A percentile compares a stretch with the other conserved stretches of the same genome.
phyloP scores from a whole-genome alignment of 2,329 filamentous ascomycete species.

The Fusarium sp. region DNA sequence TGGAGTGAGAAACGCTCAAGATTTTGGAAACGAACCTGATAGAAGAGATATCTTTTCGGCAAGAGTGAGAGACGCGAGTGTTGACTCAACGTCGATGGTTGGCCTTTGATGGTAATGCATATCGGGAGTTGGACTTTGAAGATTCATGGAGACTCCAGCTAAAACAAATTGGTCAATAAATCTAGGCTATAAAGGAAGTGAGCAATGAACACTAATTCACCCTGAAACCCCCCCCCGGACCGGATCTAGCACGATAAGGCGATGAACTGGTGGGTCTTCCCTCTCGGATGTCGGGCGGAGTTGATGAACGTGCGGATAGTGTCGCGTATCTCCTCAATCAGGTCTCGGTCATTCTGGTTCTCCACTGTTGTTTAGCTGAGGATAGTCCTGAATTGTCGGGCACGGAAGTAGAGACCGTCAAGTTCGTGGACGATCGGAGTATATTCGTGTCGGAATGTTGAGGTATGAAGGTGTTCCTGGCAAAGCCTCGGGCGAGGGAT shows the following conservation, averaged over 20 bases:
- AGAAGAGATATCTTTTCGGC: slow-evolving; percentile 24
- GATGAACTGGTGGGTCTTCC: neutral
- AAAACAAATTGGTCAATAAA: too few species aligned
- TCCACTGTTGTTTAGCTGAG: too few species aligned
- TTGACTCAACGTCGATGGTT: slow-evolving; percentile 15
- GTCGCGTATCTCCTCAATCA: too few species aligned
- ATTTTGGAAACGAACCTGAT: neutral
- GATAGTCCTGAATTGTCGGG: too few species aligned
- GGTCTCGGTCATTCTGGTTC: too few species aligned
- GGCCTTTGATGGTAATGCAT: slow-evolving; percentile 21
- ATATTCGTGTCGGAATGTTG: too few species aligned
- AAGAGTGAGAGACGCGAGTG: slow-evolving; percentile 17
- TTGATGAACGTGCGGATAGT: neutral
- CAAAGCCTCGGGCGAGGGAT: too few species aligned
- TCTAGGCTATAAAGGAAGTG: neutral
- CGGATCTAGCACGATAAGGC: neutral
- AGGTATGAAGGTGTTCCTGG: too few species aligned
- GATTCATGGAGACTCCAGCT: neutral
- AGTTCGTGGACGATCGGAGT: too few species aligned
- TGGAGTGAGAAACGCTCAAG: neutral
- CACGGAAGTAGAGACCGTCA: too few species aligned
- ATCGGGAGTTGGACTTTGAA: neutral
- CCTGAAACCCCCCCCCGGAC: neutral
- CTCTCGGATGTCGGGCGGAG: slow-evolving; percentile 16
- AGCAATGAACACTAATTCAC: neutral